phyloP scores from a whole-genome alignment of 805 yeast genomes.

The Dipodascus geniculatus region DNA sequence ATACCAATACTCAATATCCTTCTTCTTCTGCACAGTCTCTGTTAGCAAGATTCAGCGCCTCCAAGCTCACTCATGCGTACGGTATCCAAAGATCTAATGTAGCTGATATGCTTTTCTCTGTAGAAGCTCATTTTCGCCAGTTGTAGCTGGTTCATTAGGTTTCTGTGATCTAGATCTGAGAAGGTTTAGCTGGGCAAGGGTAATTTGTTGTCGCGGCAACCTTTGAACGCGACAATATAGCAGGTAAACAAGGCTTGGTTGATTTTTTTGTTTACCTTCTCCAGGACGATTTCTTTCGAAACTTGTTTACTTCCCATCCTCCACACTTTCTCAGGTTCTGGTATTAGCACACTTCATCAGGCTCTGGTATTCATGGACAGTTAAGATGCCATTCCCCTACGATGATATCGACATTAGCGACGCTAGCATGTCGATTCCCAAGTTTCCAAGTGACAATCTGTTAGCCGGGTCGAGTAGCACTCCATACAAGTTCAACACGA shows the following conservation, averaged over 20 bases:
- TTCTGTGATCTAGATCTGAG: background rate
- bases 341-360: no score
- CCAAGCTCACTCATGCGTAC: constrained; percentile 11
- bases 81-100: constrained; percentile 41
- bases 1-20: constrained; percentile 71
- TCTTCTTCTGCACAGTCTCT: constrained; percentile 27
- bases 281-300: background rate
- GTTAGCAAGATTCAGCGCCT: background rate
- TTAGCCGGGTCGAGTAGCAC: background rate
- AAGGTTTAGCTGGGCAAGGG: background rate
- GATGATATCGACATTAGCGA: background rate
- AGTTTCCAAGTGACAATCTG: background rate
- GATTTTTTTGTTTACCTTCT: background rate
- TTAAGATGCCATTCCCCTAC: background rate
- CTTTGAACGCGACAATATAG: background rate
- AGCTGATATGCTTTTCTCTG: constrained; percentile 45
- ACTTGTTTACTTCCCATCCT: background rate
- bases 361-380: no score
- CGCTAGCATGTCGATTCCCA: background rate
- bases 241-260: background rate
- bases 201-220: background rate
- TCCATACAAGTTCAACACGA: background rate
- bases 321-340: no score
- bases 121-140: constrained; percentile 11
- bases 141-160: no score